Evolutionary conservation across 192 early-diverging fungal species (phyloP).

Genomic region (Dissophora ornata): DNA sequence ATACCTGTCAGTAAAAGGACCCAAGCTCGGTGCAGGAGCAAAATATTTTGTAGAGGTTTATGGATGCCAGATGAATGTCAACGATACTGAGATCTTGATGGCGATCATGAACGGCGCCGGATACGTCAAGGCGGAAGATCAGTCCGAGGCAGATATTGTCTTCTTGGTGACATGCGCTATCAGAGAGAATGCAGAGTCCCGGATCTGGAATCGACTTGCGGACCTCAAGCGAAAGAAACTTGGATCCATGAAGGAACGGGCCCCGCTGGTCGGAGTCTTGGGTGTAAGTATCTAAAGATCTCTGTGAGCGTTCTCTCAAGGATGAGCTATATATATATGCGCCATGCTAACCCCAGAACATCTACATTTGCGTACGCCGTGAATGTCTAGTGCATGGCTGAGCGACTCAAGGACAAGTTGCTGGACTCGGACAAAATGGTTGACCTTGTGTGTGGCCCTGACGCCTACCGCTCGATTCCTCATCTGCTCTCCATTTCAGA

Average conservation of each 20-base stretch:
- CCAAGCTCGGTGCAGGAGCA: constrained; percentile 64
- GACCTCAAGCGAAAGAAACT: constrained; percentile 68
- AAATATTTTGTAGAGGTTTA: constrained; percentile 84
- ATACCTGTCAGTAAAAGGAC: constrained; percentile 54
- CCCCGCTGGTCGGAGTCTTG: constrained; percentile 78
- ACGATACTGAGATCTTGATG: constrained; percentile 83
- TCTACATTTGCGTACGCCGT: too few species aligned
- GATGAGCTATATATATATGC: too few species aligned
- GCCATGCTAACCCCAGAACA: too few species aligned
- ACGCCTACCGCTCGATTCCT: constrained; percentile 80
- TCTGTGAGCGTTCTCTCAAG: not conserved
- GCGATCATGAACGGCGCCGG: constrained; percentile 75
- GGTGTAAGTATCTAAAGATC: constrained; percentile 55
- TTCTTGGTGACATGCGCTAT: constrained; percentile 85
- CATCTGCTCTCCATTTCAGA: constrained; percentile 75
- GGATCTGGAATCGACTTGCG: constrained; percentile 75
- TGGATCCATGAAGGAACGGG: constrained; percentile 62
- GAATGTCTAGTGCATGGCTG: constrained; percentile 74
- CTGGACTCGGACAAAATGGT: constrained; percentile 76
- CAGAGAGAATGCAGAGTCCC: constrained; percentile 79
- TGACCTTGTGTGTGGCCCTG: constrained; percentile 82
- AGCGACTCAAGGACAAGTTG: constrained; percentile 76
- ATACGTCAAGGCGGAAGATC: constrained; percentile 67
- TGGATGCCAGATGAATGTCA: constrained; percentile 87
- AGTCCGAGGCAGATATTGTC: constrained; percentile 71